Evolutionary conservation across 106 monocot species (phyloP), one percentile per base, ranked within the genome.

Genomic region (Dioscorea alata): DNA sequence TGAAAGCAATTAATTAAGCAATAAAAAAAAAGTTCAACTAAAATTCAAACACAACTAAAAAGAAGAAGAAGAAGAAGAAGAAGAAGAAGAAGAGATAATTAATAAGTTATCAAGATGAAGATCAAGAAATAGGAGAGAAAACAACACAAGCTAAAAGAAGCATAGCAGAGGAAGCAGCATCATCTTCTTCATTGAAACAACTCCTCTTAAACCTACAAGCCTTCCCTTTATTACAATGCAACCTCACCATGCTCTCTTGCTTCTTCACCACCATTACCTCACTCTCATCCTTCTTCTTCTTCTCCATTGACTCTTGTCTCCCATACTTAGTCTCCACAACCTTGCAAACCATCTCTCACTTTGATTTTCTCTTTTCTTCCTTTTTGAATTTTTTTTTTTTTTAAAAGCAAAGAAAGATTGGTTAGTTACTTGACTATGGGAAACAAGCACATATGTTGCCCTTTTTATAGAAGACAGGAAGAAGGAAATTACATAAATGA

Each of bases 71-170:
- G 15, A 54, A 42, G 9, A 18, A 54, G 54, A 19, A 54, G 18
- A 18, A 18, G 18, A 54, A 54, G 54, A 54, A 15, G 19, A 14
- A 54, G 19, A 54, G 18, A 54, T 13, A 13, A 51, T 17, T 51
- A 51, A 17, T 1, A 0, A 54, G 54, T 19, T 54, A 54, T 54
- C 8, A 18, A 19, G 63, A 34, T 42, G 42, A 42, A 42, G 42
- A 10, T 28, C 28, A 28, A 28, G 28, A 28, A 28, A 28, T 28
- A 58, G 83, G 71, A 33, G 69, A 63, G 60, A 57, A 77, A 20
- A 81, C 76, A 63, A 85, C 50, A 51, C 84, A 84, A 24, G 84
- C 84, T n/a, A 84, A 52, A 69, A 80, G 69, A n/a, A 84, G 61
- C 33, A 84, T 80, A 24, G 73, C 80, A 69, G 84, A 80, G 51